Evolutionary conservation across 2,329 filamentous ascomycete genomes (phyloP).

Genomic region (Macrophomina tecta): DNA sequence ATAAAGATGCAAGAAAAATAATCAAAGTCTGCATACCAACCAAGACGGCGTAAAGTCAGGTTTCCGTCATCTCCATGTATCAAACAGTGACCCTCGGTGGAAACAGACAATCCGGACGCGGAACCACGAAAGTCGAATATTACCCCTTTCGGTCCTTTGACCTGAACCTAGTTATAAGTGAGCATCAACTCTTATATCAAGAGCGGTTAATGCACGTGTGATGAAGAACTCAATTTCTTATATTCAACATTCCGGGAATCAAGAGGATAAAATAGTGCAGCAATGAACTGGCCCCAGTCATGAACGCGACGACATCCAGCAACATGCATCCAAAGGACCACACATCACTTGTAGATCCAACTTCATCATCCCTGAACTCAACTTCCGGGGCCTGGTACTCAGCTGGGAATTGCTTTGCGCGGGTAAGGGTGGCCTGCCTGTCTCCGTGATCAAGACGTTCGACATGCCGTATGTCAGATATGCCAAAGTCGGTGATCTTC

Average conservation of each 20-base stretch:
- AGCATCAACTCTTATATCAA: too few relatives aligned
- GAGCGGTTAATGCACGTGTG: neutral
- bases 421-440: neutral
- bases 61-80: neutral
- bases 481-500: conserved; percentile 11
- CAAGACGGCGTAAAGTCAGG: neutral
- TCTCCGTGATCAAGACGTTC: neutral
- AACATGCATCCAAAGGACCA: conserved; percentile 19
- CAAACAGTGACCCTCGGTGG: neutral
- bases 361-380: neutral
- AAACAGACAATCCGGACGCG: neutral
- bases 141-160: neutral
- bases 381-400: conserved; percentile 1
- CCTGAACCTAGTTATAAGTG: neutral
- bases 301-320: neutral
- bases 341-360: neutral
- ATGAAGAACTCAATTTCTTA: neutral
- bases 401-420: neutral
- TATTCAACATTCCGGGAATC: neutral
- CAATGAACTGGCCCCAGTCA: neutral
- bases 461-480: neutral
- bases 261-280: neutral
- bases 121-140: neutral
- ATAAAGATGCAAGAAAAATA: neutral
- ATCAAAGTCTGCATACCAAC: neutral